These are phyloP conservation scores for Flaveria trinervia DNA, from an alignment of 129 eudicot genomes.

Conservation along the genomic window DNA sequence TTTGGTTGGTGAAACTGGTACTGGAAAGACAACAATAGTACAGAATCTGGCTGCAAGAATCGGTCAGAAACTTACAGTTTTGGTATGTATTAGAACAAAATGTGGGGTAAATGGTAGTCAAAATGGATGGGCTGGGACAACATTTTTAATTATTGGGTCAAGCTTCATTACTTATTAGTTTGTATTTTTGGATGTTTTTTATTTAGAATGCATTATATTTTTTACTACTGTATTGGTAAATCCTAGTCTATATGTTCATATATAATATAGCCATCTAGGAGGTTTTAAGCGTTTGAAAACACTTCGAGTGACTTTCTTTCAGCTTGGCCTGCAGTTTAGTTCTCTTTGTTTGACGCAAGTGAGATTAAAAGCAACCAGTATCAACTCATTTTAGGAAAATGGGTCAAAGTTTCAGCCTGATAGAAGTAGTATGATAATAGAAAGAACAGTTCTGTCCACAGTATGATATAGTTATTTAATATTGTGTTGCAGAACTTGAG, in stretches of 20 bases:
- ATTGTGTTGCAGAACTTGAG: slow-evolving; percentile 74
- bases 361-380: neutral
- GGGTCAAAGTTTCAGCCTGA: slow-evolving; percentile 1
- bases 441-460: neutral
- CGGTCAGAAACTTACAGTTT: slow-evolving; percentile 88
- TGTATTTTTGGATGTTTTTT: neutral
- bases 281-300: neutral
- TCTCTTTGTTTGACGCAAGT: neutral
- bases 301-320: neutral
- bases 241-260: neutral
- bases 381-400: neutral
- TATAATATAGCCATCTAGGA: neutral
- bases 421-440: slow-evolving; percentile 8
- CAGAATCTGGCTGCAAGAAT: slow-evolving; percentile 78
- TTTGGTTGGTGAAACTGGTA: slow-evolving; percentile 98
- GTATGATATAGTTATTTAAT: slow-evolving; percentile 10
- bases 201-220: neutral
- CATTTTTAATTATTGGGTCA: neutral
- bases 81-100: slow-evolving; percentile 57
- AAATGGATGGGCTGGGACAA: neutral
- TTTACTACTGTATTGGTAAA: neutral
- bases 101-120: neutral
- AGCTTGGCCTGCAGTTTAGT: neutral
- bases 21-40: slow-evolving; percentile 95
- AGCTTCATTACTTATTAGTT: neutral